Conservation (phyloP, 495 filamentous ascomycete species). For the Geoglossum glabrum region DNA sequence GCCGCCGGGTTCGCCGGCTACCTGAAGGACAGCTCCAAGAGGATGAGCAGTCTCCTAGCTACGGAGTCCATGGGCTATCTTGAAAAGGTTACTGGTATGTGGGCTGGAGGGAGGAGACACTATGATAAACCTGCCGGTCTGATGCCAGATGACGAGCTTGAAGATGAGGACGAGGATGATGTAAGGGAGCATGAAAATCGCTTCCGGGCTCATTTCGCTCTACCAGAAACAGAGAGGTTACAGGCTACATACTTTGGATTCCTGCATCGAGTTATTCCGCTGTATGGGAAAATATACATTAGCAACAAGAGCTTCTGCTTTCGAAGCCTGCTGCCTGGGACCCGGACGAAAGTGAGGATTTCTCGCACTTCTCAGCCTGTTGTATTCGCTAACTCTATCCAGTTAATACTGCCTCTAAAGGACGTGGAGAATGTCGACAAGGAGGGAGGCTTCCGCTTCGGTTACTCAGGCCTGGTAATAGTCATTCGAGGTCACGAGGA, state of each 20-base stretch:
- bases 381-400: background rate
- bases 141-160: constrained; percentile 31
- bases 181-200: constrained; percentile 48
- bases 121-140: constrained; percentile 60
- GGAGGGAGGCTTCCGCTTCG: constrained; percentile 85
- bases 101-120: constrained; percentile 77
- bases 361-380: background rate
- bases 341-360: constrained; percentile 48
- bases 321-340: constrained; percentile 73
- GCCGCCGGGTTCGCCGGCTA: constrained; percentile 73
- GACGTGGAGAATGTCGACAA: constrained; percentile 90
- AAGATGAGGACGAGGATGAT: constrained; percentile 27
- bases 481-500: constrained; percentile 90
- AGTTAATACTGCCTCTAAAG: constrained; percentile 66
- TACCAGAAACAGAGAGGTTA: constrained; percentile 67
- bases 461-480: constrained; percentile 78
- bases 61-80: constrained; percentile 94
- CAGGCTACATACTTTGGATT: constrained; percentile 81
- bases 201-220: constrained; percentile 76
- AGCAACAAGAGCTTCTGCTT: constrained; percentile 85
- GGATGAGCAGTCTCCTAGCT: constrained; percentile 71
- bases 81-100: constrained; percentile 94
- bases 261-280: constrained; percentile 67
- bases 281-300: constrained; percentile 95
- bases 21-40: constrained; percentile 51